Base-by-base conservation (phyloP, 306 rosid genomes). In the Lagenaria siceraria region DNA sequence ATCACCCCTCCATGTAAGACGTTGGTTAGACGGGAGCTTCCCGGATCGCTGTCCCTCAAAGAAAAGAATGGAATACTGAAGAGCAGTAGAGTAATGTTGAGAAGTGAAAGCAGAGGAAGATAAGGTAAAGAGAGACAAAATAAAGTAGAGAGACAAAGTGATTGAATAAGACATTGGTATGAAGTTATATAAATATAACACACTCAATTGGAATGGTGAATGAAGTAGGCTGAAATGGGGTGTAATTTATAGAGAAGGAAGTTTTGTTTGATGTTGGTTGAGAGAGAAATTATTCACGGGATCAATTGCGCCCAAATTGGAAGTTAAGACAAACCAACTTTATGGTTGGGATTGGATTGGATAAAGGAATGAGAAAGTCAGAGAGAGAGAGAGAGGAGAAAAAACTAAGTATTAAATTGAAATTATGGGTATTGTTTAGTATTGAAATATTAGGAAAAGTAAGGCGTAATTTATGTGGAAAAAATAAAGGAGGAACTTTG, bases 1-100 rank as follows among this genome's bases (percentile, higher is more conserved):
- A 84, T 93, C 77, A 0, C 77, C 97, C 73, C 98, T 86, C 97
- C 97, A 93, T 0, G 82, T 80, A 65, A 65, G 88, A 14, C 79
- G 78, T 82, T 93, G 98, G 81, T 82, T 79, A 2, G 94, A 79
- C 7, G 98, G 96, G 54, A 91, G 75, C 76, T 79, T 85, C 55
- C 97, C 97, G 0, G 97, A 91, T 3, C 98, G 78, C 78, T 91
- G 97, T 1, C 97, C 97, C 81, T 91, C 92, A 29, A 88, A 93
- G 86, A 91, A 93, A 79, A 90, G 96, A 80, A 93, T 90, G 74
- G 96, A 91, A 71, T 93, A 90, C 43, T 81, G 85, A 56, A 93
- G 96, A 71, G 98, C 97, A 4, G 85, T 84, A 0, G 80, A 51
- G 82, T 93, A 91, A 2, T 91, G 87, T 74, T 80, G 80, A 21